Conservation (phyloP, 495 filamentous ascomycete species). For the Penicillium nucicola region DNA sequence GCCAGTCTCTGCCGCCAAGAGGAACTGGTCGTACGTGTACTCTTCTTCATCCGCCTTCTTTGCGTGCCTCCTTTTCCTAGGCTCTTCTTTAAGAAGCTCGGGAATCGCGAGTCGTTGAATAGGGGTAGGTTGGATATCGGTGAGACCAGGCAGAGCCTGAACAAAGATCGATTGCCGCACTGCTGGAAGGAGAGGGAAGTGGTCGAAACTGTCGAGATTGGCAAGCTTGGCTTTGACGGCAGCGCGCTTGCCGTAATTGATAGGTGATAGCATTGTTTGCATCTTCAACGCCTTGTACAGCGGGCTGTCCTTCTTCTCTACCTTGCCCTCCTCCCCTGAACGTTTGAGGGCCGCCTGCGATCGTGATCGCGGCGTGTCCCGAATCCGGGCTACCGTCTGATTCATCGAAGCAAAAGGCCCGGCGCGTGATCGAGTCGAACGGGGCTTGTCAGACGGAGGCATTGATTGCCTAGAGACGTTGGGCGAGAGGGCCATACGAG, state of each 20-base stretch:
- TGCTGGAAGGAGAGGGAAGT: conserved; percentile 69
- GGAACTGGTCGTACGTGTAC: conserved; percentile 63
- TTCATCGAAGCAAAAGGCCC: conserved; percentile 83
- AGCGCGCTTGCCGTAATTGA: conserved; percentile 69
- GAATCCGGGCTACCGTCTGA: conserved; percentile 62
- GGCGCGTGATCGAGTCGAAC: conserved; percentile 31
- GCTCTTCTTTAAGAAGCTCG: conserved; percentile 54
- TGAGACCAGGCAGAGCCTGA: conserved; percentile 69
- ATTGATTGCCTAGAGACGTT: conserved; percentile 56
- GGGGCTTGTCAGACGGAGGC: conserved; percentile 40
- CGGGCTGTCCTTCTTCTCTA: conserved; percentile 43
- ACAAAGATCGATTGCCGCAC: conserved; percentile 69
- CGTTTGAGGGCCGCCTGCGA: conserved; percentile 40
- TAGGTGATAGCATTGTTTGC: conserved; percentile 71
- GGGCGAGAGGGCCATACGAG: conserved; percentile 79
- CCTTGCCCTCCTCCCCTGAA: conserved; percentile 30
- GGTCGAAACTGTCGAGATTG: conserved; percentile 70
- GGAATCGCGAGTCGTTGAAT: conserved; percentile 89
- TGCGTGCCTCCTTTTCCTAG: conserved; percentile 24
- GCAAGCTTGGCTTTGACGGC: conserved; percentile 67
- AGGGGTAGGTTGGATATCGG: conserved; percentile 73
- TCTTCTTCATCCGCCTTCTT: conserved; percentile 27
- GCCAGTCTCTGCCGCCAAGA: conserved; percentile 93
- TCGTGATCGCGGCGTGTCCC: conserved; percentile 31
- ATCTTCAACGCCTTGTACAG: conserved; percentile 89